Evolutionary conservation across 805 yeast species (phyloP).

Genomic region (Scheffersomyces lignosus): DNA sequence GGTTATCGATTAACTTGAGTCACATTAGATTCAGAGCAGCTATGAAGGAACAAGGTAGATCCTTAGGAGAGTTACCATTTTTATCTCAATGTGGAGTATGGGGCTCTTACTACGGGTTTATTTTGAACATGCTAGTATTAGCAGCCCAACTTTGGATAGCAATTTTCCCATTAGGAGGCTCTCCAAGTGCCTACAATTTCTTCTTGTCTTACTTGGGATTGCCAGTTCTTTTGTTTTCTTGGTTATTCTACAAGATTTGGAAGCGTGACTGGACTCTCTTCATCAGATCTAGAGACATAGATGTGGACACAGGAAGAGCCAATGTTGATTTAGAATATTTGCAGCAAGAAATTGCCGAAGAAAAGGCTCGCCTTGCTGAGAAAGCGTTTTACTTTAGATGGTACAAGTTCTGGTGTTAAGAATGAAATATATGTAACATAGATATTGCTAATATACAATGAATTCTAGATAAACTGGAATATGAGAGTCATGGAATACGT

Average conservation of each 20-base stretch:
- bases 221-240: conserved; percentile 28
- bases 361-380: conserved; percentile 24
- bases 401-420: conserved; percentile 31
- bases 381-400: conserved; percentile 24
- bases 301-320: conserved; percentile 36
- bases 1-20: conserved; percentile 60
- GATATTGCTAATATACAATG: conserved; percentile 34
- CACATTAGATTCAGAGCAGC: conserved; percentile 65
- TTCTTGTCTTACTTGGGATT: conserved; percentile 34
- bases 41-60: conserved; percentile 52
- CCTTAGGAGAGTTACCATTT: conserved; percentile 49
- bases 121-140: conserved; percentile 50
- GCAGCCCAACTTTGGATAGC: conserved; percentile 69
- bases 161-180: conserved; percentile 53
- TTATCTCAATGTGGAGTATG: conserved; percentile 49
- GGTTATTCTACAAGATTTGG: conserved; percentile 32
- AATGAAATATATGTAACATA: conserved; percentile 12
- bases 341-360: conserved; percentile 37
- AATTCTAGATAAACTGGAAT: conserved; percentile 34
- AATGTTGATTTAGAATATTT: conserved; percentile 32
- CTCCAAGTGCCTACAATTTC: conserved; percentile 30
- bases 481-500: conserved; percentile 22
- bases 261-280: conserved; percentile 24
- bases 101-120: conserved; percentile 54
- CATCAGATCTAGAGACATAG: conserved; percentile 30